Percentiles rank a stretch among this genome's conserved stretches.
Conservation (phyloP, 805 yeast species). For the Brettanomyces sp. region DNA sequence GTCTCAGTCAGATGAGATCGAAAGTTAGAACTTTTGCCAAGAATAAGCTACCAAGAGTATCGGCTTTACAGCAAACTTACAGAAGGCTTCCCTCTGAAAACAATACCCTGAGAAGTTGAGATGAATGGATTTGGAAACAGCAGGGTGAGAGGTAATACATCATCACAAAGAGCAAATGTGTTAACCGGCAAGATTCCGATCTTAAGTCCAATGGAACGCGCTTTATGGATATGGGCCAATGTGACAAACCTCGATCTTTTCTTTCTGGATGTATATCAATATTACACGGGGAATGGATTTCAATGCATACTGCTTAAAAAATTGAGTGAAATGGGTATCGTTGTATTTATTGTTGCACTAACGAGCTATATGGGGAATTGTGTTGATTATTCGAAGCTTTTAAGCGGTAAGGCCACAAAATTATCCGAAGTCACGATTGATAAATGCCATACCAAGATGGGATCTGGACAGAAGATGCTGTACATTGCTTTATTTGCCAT, state of each 20-base stretch:
- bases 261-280: conserved; percentile 71
- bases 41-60: not conserved
- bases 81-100: not conserved
- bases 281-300: conserved; percentile 80
- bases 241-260: conserved; percentile 86
- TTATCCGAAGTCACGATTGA: conserved; percentile 33
- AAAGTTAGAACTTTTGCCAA: conserved; percentile 19
- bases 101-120: not conserved
- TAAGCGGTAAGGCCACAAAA: conserved; percentile 25
- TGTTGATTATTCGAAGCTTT: conserved; percentile 43
- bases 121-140: not conserved
- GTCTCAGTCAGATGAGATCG: conserved; percentile 15
- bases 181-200: conserved; percentile 20
- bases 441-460: conserved; percentile 37
- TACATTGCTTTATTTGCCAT: conserved; percentile 53
- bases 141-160: not conserved
- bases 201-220: conserved; percentile 60
- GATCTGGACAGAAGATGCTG: conserved; percentile 45
- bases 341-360: conserved; percentile 71
- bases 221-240: conserved; percentile 95
- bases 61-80: not conserved
- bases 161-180: not conserved
- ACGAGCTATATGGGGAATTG: conserved; percentile 78
- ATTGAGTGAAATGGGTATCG: conserved; percentile 57
- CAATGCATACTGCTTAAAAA: conserved; percentile 65